Evolutionary conservation across 1,284 basidiomycete genomes (phyloP), one percentile per base, ranked within the genome.

Genomic region (Cutaneotrichosporon dermatis): DNA sequence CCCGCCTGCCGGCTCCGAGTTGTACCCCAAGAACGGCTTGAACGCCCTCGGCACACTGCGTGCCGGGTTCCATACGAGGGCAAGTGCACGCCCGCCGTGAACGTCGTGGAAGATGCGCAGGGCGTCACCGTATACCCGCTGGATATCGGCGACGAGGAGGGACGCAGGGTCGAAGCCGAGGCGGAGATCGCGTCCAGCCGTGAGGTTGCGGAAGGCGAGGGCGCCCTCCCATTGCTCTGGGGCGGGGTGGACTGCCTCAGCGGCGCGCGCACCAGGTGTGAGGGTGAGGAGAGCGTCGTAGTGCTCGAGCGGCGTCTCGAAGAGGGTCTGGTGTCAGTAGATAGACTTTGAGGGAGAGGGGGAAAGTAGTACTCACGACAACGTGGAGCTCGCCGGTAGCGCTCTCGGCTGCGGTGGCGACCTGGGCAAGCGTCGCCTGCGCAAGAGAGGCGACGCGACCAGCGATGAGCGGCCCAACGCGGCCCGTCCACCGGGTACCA

Each of bases 281-380:
- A 99, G 82, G 59, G 88, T 83, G 40, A 99, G 81, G 25, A 96
- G 67, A 66, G 96, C 84, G 69, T 97, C 89, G 74, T 96, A 99
- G 70, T 93, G 88, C 8, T 84, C 80, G 0, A 85, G 83, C 0
- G 93, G 89, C 66, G 96, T 92, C 8, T 84, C 80, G 79, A 98
- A 96, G 51, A 98, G 81, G 15, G 83, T 80, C 88, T 93, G 34
- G 33, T 25, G 46, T 48, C 25, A 48, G 46, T 10, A 25, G 25
- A 33, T 48, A 7, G 15, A 13, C 39, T 46, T 33, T 16, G 44
- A 6, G 6, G n/a, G 13, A 13, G 10, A 13, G 6, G 15, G 15
- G 16, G 15, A 46, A 25, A 9, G 15, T 46, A 16, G n/a, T n/a
- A 51, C 50, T 40, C 15, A 51, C 77, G 60, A 63, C 59, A 4